Percentiles rank a stretch among this genome's conserved stretches.
Conservation (phyloP, 495 filamentous ascomycete genomes). For the Bacidia gigantensis region DNA sequence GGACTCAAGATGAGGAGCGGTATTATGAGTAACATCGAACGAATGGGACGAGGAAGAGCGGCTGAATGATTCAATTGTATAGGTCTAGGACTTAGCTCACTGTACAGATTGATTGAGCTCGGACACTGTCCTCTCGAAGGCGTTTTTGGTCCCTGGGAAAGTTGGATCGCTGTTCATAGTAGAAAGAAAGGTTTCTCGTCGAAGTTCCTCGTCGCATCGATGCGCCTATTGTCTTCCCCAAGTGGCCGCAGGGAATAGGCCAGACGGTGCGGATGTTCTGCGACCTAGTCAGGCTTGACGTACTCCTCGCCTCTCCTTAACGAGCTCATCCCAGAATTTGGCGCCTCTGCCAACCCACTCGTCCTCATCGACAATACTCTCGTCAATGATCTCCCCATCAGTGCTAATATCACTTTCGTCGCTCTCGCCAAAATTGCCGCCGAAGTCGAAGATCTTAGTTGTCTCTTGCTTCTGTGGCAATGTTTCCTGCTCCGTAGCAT, state of each 20-base stretch:
- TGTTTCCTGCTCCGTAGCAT: background rate
- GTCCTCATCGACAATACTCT: background rate
- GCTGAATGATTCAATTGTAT: constrained; percentile 4
- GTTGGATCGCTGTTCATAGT: background rate
- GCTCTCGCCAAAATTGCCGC: background rate
- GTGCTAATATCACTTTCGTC: background rate
- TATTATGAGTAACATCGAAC: constrained; percentile 34
- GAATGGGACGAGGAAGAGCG: constrained; percentile 27
- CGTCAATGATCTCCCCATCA: background rate
- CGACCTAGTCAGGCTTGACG: background rate
- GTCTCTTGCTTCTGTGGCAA: background rate
- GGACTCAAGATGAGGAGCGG: constrained; percentile 24
- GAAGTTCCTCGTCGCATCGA: background rate
- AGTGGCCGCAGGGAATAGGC: background rate
- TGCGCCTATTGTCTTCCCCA: background rate
- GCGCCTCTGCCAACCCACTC: background rate
- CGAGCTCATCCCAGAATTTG: background rate
- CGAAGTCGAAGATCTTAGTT: background rate
- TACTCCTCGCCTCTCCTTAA: too few species aligned
- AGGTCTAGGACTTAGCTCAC: background rate
- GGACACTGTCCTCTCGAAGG: background rate
- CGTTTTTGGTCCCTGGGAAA: background rate
- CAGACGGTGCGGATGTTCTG: background rate
- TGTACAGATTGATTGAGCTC: background rate
- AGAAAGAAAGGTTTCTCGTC: background rate